Percentiles rank a stretch among this genome's conserved stretches.
These are phyloP conservation scores for Alternaria infectoria DNA, from an alignment of 2,329 filamentous ascomycete species.

Conservation along the genomic window DNA sequence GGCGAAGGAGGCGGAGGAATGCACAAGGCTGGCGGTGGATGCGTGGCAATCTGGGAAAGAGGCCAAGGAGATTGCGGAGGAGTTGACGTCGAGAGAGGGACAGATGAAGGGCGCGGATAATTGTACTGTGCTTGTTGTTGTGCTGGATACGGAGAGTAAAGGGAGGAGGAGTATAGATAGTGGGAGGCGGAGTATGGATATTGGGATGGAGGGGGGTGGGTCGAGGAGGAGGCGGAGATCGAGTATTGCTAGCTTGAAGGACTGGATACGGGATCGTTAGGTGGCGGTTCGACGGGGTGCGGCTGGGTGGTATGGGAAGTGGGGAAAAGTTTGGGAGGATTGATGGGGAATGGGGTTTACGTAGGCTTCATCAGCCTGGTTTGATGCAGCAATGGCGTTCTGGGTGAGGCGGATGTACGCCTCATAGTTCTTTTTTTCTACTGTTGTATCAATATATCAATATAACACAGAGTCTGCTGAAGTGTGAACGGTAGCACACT, in stretches of 20 bases:
- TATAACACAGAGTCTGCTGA: not conserved
- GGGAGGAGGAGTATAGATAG: conserved; percentile 16
- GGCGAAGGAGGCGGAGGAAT: conserved; percentile 22
- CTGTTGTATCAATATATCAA: not conserved
- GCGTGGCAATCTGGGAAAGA: conserved; percentile 19
- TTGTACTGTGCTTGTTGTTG: conserved; percentile 28
- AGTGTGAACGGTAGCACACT: not conserved
- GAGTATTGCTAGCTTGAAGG: conserved; percentile 19
- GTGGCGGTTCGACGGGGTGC: not conserved
- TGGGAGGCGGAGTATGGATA: conserved; percentile 11
- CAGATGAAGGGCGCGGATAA: conserved; percentile 28
- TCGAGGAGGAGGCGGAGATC: conserved; percentile 10
- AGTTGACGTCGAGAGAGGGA: conserved; percentile 19
- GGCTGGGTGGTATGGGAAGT: not conserved
- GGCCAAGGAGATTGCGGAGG: conserved; percentile 24
- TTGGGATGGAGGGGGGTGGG: conserved; percentile 3
- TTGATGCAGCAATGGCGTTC: not conserved
- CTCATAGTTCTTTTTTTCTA: not conserved
- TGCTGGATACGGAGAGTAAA: conserved; percentile 21
- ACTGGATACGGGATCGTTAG: conserved; percentile 19
- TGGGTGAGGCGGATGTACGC: not conserved
- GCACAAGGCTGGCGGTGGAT: conserved; percentile 22
- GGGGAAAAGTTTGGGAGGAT: not conserved
- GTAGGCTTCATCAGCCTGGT: not conserved
- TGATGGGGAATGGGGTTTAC: not conserved